These are phyloP conservation scores for Teunomyces stri DNA, from an alignment of 805 yeast species.

Conservation along the genomic window DNA sequence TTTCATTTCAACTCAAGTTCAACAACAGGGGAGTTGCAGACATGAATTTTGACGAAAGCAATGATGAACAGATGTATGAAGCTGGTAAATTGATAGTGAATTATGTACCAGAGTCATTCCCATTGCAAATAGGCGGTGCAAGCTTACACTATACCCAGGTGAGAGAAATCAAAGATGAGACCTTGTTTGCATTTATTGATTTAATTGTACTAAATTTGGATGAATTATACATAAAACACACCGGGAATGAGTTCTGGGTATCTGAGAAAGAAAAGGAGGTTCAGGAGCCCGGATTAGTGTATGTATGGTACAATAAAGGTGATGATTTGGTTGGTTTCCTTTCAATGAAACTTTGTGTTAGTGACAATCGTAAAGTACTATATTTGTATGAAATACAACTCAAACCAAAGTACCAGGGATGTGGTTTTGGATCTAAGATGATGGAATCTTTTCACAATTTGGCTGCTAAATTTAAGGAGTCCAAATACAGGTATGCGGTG, in stretches of 20 bases:
- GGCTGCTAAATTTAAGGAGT: constrained; percentile 11
- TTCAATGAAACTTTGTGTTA: constrained; percentile 45
- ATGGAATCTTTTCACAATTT: constrained; percentile 34
- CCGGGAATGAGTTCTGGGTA: constrained; percentile 41
- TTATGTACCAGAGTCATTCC: neutral
- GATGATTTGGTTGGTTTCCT: constrained; percentile 40
- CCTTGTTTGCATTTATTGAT: constrained; percentile 14
- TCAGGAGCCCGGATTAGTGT: constrained; percentile 47
- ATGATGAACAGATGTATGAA: neutral
- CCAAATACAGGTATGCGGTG: neutral
- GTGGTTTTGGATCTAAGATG: constrained; percentile 38
- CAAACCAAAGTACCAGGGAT: constrained; percentile 27
- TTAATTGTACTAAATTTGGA: constrained; percentile 30
- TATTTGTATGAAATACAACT: constrained; percentile 62
- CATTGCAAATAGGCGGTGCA: neutral
- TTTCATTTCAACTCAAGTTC: neutral
- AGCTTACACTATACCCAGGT: neutral
- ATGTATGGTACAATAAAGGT: constrained; percentile 28
- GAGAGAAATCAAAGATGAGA: neutral
- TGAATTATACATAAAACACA: constrained; percentile 19
- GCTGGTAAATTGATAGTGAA: neutral
- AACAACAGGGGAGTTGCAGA: neutral
- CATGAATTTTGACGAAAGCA: neutral
- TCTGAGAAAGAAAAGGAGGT: constrained; percentile 43
- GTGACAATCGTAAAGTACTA: constrained; percentile 35